Percentiles rank a stretch among this genome's conserved stretches.
phyloP scores from a whole-genome alignment of 2,329 filamentous ascomycete species.

The Verticillium longisporum region DNA sequence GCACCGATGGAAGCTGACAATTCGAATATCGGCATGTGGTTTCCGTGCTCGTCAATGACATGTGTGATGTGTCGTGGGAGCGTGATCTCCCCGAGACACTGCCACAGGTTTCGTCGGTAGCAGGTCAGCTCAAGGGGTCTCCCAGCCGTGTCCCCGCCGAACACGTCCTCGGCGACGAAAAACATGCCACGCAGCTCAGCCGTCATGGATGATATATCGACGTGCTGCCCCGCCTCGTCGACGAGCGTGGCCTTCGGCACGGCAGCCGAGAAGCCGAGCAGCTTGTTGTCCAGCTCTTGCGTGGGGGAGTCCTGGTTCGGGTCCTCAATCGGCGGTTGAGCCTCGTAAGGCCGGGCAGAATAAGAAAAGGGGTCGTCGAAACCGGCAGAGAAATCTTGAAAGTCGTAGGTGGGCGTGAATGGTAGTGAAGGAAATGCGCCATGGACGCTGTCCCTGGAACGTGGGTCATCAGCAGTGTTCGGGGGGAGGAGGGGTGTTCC shows the following conservation, averaged over 20 bases:
- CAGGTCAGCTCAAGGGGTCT: conserved; percentile 80
- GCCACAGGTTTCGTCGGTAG: conserved; percentile 90
- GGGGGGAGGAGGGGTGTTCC: not conserved
- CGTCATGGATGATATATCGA: conserved; percentile 54
- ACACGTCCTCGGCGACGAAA: conserved; percentile 78
- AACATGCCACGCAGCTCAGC: conserved; percentile 85
- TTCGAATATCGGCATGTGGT: conserved; percentile 69
- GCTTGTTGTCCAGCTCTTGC: conserved; percentile 58
- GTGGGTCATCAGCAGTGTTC: not conserved
- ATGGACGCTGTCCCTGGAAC: conserved; percentile 33
- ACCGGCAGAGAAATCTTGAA: conserved; percentile 52
- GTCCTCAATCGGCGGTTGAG: conserved; percentile 33
- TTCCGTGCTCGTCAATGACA: conserved; percentile 66
- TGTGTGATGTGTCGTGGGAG: conserved; percentile 67
- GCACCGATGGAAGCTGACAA: conserved; percentile 78
- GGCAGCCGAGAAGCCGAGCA: conserved; percentile 66
- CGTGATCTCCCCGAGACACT: conserved; percentile 82
- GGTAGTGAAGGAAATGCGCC: conserved; percentile 34
- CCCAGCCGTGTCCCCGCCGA: conserved; percentile 49
- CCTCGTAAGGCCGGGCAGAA: conserved; percentile 40
- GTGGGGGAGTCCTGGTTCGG: conserved; percentile 41
- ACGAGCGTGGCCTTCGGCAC: conserved; percentile 54
- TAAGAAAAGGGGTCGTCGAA: conserved; percentile 63
- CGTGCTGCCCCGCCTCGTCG: conserved; percentile 57
- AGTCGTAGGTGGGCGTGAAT: conserved; percentile 54